Conservation (phyloP, 2,329 filamentous ascomycete genomes). For the Fusarium sp. region DNA sequence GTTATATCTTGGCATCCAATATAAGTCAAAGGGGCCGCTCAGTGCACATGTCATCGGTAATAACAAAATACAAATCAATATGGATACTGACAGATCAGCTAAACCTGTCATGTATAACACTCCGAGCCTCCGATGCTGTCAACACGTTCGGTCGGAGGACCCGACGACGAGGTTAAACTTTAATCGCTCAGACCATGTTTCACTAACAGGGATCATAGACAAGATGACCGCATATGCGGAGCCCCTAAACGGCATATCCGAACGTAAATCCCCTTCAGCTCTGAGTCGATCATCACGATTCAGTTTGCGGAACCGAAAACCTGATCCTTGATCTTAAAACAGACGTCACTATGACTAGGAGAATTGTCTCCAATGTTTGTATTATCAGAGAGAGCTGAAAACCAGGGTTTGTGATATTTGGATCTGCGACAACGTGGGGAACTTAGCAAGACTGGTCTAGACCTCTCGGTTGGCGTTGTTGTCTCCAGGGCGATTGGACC, state of each 20-base stretch:
- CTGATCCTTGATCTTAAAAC: neutral
- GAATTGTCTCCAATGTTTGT: neutral
- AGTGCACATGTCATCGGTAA: neutral
- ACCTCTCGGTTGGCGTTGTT: neutral
- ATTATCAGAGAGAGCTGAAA: neutral
- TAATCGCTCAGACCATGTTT: constrained; percentile 1
- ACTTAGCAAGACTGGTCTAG: neutral
- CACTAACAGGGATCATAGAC: neutral
- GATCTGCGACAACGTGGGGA: constrained; percentile 8
- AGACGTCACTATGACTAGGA: neutral
- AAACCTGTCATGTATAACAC: neutral
- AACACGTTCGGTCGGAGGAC: neutral
- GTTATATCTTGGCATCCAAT: neutral
- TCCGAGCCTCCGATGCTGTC: neutral
- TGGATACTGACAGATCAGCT: neutral
- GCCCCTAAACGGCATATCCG: constrained; percentile 12
- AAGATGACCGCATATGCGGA: neutral
- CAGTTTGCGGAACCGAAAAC: neutral
- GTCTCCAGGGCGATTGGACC: constrained; percentile 2
- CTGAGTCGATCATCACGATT: neutral
- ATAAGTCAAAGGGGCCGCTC: neutral
- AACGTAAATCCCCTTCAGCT: neutral
- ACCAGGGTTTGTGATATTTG: neutral
- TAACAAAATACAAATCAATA: neutral
- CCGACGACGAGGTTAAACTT: constrained; percentile 21